phyloP scores from a whole-genome alignment of 177 flowering plant species.

The Telopea speciosissima region DNA sequence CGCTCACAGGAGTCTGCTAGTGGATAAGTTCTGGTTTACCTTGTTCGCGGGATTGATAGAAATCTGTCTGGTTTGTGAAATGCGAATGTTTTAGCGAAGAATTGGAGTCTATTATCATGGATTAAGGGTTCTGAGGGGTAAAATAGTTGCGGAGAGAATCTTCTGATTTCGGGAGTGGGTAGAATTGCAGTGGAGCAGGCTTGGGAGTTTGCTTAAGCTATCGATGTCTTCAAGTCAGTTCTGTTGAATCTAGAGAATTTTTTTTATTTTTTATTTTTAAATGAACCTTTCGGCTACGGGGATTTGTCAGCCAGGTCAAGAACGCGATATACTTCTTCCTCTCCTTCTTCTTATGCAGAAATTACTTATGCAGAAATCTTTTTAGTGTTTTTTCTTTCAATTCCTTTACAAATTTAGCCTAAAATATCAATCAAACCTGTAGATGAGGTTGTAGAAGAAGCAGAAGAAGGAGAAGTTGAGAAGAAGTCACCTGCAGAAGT shows the following conservation, averaged over 20 bases:
- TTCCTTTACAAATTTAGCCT: no score
- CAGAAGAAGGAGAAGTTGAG: no score
- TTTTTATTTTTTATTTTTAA: background rate
- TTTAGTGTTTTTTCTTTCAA: no score
- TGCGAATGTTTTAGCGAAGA: background rate
- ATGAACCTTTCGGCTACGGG: constrained; percentile 33
- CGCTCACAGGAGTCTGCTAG: background rate
- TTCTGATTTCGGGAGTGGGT: background rate
- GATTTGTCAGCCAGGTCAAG: constrained; percentile 25
- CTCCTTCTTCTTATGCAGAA: background rate
- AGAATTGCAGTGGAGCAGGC: constrained; percentile 4
- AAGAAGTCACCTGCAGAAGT: no score
- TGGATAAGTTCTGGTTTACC: background rate
- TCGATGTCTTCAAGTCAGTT: constrained; percentile 9
- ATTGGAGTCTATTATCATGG: background rate
- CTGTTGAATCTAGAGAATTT: constrained; percentile 12
- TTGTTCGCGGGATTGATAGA: background rate
- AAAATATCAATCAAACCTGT: no score
- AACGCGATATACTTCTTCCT: constrained; percentile 18
- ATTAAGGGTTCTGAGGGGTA: background rate
- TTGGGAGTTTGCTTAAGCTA: background rate
- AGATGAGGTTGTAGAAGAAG: no score
- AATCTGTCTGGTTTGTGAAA: constrained; percentile 1
- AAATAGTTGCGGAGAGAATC: background rate
- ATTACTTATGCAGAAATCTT: no score